phyloP scores from a whole-genome alignment of 228 moss, liverwort and hornwort species.

The Sphagnum fallax region DNA sequence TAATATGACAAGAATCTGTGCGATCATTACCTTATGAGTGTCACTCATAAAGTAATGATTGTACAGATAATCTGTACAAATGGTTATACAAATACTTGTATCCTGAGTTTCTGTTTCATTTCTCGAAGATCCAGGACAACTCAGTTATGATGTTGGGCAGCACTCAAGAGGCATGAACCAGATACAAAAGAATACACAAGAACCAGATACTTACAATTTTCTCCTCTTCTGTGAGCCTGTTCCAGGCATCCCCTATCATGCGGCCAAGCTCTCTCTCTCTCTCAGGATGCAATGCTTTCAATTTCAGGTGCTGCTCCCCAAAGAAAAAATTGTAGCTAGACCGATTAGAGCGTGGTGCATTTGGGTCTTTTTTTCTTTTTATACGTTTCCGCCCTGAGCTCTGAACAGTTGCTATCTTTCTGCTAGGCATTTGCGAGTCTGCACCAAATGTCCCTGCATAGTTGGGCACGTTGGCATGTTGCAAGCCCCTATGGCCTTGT shows the following conservation, averaged over 20 bases:
- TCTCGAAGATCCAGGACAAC: neutral
- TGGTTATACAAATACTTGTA: too few relatives aligned
- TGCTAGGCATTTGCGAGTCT: constrained; percentile 15
- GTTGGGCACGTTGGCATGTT: constrained; percentile 59
- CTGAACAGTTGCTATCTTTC: constrained; percentile 30
- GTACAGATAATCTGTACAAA: too few relatives aligned
- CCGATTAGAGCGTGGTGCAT: constrained; percentile 86
- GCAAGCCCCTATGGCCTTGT: constrained; percentile 44
- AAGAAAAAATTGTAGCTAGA: constrained; percentile 99
- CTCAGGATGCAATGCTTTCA: constrained; percentile 73
- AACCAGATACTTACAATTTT: constrained; percentile 54
- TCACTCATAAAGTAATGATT: too few relatives aligned
- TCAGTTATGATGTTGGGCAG: neutral
- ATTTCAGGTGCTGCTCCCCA: constrained; percentile 72
- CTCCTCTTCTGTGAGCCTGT: constrained; percentile 69
- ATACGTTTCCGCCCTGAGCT: constrained; percentile 60
- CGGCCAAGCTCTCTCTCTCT: constrained; percentile 92
- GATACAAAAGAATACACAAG: neutral
- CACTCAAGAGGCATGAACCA: neutral
- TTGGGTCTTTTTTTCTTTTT: constrained; percentile 74
- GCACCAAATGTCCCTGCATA: constrained; percentile 44
- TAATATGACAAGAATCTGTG: too few relatives aligned
- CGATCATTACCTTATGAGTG: too few relatives aligned
- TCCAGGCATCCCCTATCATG: constrained; percentile 98
- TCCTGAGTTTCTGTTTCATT: too few relatives aligned